phyloP scores from a whole-genome alignment of 208 protist species.

The Phytomonas sp. region DNA sequence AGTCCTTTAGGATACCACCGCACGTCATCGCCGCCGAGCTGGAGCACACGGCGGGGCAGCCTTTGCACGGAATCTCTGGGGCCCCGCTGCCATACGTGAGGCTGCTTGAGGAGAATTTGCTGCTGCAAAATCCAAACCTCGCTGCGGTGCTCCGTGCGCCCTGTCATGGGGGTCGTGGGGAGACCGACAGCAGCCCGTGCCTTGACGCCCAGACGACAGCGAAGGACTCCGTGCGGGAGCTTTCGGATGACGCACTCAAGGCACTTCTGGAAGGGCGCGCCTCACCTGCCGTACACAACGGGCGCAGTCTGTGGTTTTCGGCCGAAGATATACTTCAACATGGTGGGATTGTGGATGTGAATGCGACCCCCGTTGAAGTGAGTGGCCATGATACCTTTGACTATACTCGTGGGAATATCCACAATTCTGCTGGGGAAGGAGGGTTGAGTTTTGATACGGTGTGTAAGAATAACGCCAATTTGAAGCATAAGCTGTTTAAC shows the following conservation, averaged over 20 bases:
- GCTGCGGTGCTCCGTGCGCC: neutral
- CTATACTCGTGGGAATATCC: too few species aligned
- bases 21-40: conserved; percentile 34
- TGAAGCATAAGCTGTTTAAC: conserved; percentile 23
- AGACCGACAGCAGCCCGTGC: conserved; percentile 3
- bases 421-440: too few species aligned
- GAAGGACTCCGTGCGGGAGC: conserved; percentile 6
- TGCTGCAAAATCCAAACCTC: neutral
- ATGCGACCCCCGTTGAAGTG: conserved; percentile 57
- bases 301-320: conserved; percentile 57
- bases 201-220: conserved; percentile 15
- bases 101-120: conserved; percentile 17
- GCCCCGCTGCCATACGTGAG: conserved; percentile 20
- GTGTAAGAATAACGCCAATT: neutral
- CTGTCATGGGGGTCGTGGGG: neutral
- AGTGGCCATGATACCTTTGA: too few species aligned
- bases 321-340: conserved; percentile 51
- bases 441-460: neutral
- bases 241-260: neutral
- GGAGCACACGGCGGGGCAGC: conserved; percentile 20
- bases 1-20: conserved; percentile 27
- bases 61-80: conserved; percentile 52
- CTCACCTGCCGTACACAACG: conserved; percentile 6
- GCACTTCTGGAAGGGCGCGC: conserved; percentile 12
- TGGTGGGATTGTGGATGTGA: conserved; percentile 66